Conservation (phyloP, 2,329 filamentous ascomycete genomes). For the Pseudonectria buxi region DNA sequence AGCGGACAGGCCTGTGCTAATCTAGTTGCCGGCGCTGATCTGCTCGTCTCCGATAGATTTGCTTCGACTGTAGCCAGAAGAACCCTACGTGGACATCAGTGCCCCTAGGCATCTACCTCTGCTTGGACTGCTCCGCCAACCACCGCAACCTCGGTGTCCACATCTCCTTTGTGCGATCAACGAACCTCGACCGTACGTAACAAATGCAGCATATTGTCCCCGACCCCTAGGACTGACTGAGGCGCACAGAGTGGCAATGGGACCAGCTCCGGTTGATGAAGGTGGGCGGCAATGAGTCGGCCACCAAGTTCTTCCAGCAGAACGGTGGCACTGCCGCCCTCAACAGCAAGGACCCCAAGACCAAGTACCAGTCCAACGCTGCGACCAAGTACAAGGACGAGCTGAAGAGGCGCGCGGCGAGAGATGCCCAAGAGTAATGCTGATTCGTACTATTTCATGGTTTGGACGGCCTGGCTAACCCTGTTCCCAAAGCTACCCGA, state of each 20-base stretch:
- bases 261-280: slow-evolving; percentile 97
- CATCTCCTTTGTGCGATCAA: slow-evolving; percentile 97
- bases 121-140: slow-evolving; percentile 93
- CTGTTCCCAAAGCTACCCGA: slow-evolving; percentile 57
- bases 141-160: slow-evolving; percentile 97
- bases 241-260: slow-evolving; percentile 83
- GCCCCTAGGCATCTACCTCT: slow-evolving; percentile 94
- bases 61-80: slow-evolving; percentile 96
- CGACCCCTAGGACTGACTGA: slow-evolving; percentile 10
- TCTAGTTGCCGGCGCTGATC: slow-evolving; percentile 6
- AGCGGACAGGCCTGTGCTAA: slow-evolving; percentile 16
- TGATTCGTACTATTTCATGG: neutral
- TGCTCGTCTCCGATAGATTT: slow-evolving; percentile 54
- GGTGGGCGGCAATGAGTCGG: slow-evolving; percentile 95
- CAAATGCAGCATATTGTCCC: slow-evolving; percentile 1
- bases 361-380: slow-evolving; percentile 91
- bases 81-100: slow-evolving; percentile 98
- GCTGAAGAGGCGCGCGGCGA: slow-evolving; percentile 74
- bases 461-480: slow-evolving; percentile 17
- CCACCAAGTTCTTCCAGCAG: slow-evolving; percentile 96
- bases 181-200: slow-evolving; percentile 88
- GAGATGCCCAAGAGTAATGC: slow-evolving; percentile 77
- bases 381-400: slow-evolving; percentile 98
- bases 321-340: slow-evolving; percentile 91
- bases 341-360: slow-evolving; percentile 93